Evolutionary conservation across 2,329 filamentous ascomycete genomes (phyloP).

Genomic region (Monilinia laxa): DNA sequence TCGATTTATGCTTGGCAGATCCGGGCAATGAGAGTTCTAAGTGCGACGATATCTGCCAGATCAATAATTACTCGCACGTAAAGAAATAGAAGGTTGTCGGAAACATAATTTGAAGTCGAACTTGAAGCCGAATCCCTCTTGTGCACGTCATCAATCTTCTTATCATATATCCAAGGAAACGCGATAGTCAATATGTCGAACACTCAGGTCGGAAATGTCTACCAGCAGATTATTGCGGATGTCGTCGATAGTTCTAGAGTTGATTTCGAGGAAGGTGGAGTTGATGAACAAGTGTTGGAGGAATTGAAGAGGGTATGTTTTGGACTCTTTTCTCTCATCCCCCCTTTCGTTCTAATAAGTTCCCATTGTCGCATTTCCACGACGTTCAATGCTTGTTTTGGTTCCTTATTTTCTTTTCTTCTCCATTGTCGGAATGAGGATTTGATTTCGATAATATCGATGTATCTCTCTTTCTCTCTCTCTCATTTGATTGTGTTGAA

Average conservation of each 20-base stretch:
- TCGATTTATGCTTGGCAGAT: neutral
- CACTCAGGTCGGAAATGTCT: slow-evolving; percentile 63
- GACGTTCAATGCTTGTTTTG: slow-evolving; percentile 1
- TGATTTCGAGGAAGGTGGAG: slow-evolving; percentile 95
- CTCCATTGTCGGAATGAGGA: neutral
- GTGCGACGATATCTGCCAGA: slow-evolving; percentile 5
- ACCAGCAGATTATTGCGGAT: slow-evolving; percentile 74
- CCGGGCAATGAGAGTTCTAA: neutral
- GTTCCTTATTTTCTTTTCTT: slow-evolving; percentile 7
- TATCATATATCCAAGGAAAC: slow-evolving; percentile 16
- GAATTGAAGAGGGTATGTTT: slow-evolving; percentile 81
- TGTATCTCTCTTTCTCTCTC: neutral
- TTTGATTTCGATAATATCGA: neutral
- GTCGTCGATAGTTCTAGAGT: slow-evolving; percentile 89
- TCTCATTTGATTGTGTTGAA: neutral
- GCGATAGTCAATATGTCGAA: slow-evolving; percentile 38
- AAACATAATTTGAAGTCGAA: neutral
- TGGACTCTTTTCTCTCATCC: slow-evolving; percentile 8
- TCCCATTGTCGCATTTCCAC: slow-evolving; percentile 14
- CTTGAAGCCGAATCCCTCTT: neutral
- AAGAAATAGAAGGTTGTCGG: neutral
- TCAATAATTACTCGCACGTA: slow-evolving; percentile 15
- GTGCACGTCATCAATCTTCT: neutral
- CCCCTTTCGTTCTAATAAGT: neutral
- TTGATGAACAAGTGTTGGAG: slow-evolving; percentile 81